Base-by-base conservation (phyloP, 768 basidiomycete genomes). In the Rhizopogon salebrosus region DNA sequence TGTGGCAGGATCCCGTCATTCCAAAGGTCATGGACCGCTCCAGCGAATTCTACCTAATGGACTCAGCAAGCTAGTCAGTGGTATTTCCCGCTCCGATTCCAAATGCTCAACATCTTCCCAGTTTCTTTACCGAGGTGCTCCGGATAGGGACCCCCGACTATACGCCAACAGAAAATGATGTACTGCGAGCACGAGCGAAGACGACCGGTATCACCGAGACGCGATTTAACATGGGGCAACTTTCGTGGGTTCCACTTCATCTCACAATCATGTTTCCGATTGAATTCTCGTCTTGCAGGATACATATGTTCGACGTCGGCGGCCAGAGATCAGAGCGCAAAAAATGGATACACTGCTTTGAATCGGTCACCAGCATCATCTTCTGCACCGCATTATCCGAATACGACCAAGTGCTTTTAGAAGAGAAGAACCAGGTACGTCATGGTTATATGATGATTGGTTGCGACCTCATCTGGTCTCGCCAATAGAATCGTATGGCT, bases 161-260 rank as follows among this genome's bases (percentile, higher is more conserved):
- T 63, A 73, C 87, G 0, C 95, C 95, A 0, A 89, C 85, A 18
- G 89, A 91, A 62, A 84, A 80, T 6, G 95, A 98, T 64, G 88
- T 95, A 2, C 73, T 98, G 24, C 76, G 92, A 23, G 91, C 92
- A n/a, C 81, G 92, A 57, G 83, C 84, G 53, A 95, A 95, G 75
- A 92, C 85, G 51, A 85, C 89, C 3, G 93, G 93, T 16, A 95
- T 98, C 60, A 85, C 84, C 5, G 94, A 98, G 71, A 97, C 94
- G 6, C 71, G 86, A 62, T 90, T 91, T 53, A 76, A 74, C 11
- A 80, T 89, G 78, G 88, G 86, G 3, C 80, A 75, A 45, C 64
- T 83, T 6, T 79, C 80, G 80, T 83, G 57, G 53, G 78, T 77
- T 14, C 20, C 2, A 16, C 4, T 20, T 10, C 14, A 16, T 0